Conservation (phyloP, 1,139 yeast species). For the Dujonia santamariae region DNA sequence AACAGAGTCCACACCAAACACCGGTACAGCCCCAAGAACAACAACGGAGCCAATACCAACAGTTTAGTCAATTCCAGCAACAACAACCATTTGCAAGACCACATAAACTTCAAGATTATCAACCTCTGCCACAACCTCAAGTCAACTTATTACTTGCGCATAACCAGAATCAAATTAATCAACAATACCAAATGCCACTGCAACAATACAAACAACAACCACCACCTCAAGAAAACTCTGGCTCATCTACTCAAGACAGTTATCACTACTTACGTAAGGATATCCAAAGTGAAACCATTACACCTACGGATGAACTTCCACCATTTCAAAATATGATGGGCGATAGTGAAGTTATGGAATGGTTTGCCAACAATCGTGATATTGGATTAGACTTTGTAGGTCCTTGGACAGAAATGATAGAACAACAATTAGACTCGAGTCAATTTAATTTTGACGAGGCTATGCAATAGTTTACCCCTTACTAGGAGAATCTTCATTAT, state of each 20-base stretch:
- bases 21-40: conserved; percentile 7
- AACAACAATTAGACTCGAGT: conserved; percentile 48
- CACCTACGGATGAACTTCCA: neutral
- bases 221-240: no score
- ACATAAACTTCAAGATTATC: no score
- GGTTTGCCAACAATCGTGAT: conserved; percentile 63
- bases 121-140: no score
- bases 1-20: conserved; percentile 1
- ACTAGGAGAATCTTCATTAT: no score
- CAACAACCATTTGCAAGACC: neutral
- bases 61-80: conserved; percentile 5
- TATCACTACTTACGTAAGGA: neutral
- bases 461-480: no score
- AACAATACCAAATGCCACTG: no score
- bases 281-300: neutral
- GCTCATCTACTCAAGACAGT: no score
- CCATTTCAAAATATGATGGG: conserved; percentile 16
- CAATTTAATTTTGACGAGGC: conserved; percentile 32
- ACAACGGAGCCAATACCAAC: conserved; percentile 9
- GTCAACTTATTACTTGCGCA: no score
- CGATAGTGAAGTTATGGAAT: conserved; percentile 63
- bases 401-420: conserved; percentile 85
- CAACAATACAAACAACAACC: no score
- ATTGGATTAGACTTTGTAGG: conserved; percentile 86
- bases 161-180: no score